A percentile compares a stretch with the other conserved stretches of the same genome.
phyloP scores from a whole-genome alignment of 805 yeast species.

The Wickerhamomyces tratensis region DNA sequence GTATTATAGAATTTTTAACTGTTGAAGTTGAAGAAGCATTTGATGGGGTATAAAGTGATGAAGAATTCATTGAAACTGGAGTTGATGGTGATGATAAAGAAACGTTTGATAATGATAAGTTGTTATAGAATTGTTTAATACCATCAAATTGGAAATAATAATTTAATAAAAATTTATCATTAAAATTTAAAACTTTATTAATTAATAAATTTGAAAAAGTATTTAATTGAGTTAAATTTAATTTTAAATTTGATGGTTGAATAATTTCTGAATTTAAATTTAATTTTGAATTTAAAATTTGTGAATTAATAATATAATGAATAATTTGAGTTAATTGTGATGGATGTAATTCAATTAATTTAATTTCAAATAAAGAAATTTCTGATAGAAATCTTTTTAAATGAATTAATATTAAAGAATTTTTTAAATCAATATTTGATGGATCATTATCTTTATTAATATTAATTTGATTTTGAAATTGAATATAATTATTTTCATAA shows the following conservation, averaged over 20 bases:
- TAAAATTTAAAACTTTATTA: slow-evolving; percentile 1
- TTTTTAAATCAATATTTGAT: too few species aligned
- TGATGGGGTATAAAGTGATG: neutral
- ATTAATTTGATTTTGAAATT: slow-evolving; percentile 16
- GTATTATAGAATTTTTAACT: too few species aligned
- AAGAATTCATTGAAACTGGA: neutral
- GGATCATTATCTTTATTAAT: too few species aligned
- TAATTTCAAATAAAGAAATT: slow-evolving; percentile 35
- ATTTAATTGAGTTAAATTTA: neutral
- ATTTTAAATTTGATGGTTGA: slow-evolving; percentile 5
- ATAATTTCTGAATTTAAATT: slow-evolving; percentile 8
- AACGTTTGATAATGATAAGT: neutral
- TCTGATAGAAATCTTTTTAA: slow-evolving; percentile 42
- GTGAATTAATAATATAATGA: slow-evolving; percentile 6
- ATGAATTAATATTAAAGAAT: slow-evolving; percentile 29
- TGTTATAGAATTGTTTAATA: slow-evolving; percentile 9
- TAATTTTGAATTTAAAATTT: slow-evolving; percentile 1
- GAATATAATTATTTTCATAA: slow-evolving; percentile 33
- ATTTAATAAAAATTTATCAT: slow-evolving; percentile 1
- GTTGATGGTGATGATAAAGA: slow-evolving; percentile 3
- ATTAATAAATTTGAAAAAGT: slow-evolving; percentile 1
- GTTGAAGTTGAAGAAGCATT: slow-evolving; percentile 1
- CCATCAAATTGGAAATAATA: slow-evolving; percentile 7
- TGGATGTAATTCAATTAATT: slow-evolving; percentile 30
- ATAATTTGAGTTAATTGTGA: slow-evolving; percentile 16